Evolutionary conservation across 257 asterid species (phyloP), one percentile per base, ranked within the genome.

Genomic region (Ligustrum vulgare): DNA sequence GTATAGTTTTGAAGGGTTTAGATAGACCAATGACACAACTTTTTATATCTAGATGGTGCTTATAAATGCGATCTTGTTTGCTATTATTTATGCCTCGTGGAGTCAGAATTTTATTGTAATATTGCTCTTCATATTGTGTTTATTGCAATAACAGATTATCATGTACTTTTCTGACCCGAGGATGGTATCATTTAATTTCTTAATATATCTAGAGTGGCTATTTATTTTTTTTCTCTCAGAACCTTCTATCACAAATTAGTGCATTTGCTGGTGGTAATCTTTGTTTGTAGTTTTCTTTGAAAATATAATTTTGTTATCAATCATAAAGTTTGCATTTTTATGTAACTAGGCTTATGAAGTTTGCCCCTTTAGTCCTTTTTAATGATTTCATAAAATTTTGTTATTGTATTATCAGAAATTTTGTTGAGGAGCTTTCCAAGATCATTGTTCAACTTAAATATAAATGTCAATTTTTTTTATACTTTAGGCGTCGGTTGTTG

Each of bases 101-200:
- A 43, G 23, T 18, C 16, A 49, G 22, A 49, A 16, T 49, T 49
- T 3, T 49, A 12, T 49, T 49, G 20, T 49, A 18, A 49, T 18
- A 13, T 16, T 49, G 4, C 60, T 49, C 22, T 16, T 15, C 60
- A 12, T 49, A 4, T 49, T 49, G 5, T 49, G 8, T 49, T 49
- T 15, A 15, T 49, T 49, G 58, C 22, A 49, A 15, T 18, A 49
- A 49, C 22, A 49, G 60, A 49, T 49, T 16, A 49, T 23, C 23
- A 16, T 22, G 18, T 49, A 49, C 2, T 49, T 49, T 49, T 49
- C 60, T 49, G 60, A 49, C 60, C 60, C 60, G 84, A 80, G 58
- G 96, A 88, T 23, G 97, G 98, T 92, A 89, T 75, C 18, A 35
- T 31, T 56, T 69, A 51, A 39, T 76, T 70, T 77, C 67, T 23